phyloP scores from a whole-genome alignment of 805 yeast species.

The Hanseniaspora pseudoguilliermondii region DNA sequence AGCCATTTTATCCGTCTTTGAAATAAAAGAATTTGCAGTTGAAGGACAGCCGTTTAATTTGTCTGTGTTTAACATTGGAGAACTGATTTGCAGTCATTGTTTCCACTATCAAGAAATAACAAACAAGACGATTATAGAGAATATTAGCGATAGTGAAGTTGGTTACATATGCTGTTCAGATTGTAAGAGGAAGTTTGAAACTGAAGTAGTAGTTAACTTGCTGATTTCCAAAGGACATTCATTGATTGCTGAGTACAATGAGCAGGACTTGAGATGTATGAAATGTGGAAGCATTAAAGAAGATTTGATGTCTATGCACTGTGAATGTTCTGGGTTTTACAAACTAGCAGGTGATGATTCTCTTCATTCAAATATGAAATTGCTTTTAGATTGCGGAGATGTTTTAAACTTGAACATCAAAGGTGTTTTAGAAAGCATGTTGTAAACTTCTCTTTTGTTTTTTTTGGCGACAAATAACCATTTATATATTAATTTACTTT shows the following conservation, averaged over 20 bases:
- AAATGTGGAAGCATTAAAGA: conserved; percentile 61
- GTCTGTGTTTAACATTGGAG: conserved; percentile 61
- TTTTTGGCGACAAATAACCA: too few species aligned
- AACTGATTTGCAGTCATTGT: conserved; percentile 70
- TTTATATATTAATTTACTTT: background rate
- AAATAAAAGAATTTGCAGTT: conserved; percentile 70
- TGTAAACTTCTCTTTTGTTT: background rate
- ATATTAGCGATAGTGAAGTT: conserved; percentile 55
- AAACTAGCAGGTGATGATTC: background rate
- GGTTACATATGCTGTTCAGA: conserved; percentile 45
- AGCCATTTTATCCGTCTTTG: conserved; percentile 59
- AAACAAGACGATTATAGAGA: conserved; percentile 52
- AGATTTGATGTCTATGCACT: conserved; percentile 57
- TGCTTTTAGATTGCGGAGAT: conserved; percentile 4
- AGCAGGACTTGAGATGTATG: conserved; percentile 70
- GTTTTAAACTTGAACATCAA: background rate
- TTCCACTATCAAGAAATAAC: conserved; percentile 30
- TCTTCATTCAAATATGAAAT: background rate
- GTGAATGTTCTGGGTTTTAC: conserved; percentile 68
- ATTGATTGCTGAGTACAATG: conserved; percentile 44
- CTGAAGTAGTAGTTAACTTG: conserved; percentile 63
- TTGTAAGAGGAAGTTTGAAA: conserved; percentile 54
- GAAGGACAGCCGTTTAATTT: conserved; percentile 53
- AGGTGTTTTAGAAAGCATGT: background rate
- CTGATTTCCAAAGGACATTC: conserved; percentile 53